Base-by-base conservation (phyloP, 768 basidiomycete species). In the Leucocoprinus birnbaumii region DNA sequence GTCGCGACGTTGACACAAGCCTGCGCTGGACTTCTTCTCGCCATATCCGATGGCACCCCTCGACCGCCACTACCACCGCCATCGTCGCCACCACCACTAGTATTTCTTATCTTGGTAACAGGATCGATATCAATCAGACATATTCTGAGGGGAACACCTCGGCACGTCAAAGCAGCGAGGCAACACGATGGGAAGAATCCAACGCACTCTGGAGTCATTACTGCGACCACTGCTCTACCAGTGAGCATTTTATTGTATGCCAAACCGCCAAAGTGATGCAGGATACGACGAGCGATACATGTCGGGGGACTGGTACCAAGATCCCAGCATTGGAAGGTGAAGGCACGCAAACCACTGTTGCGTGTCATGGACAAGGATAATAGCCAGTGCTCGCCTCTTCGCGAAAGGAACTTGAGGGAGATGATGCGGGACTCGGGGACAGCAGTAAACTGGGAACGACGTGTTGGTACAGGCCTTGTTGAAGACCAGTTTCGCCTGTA, bases 321-420 rank as follows among this genome's bases (percentile, higher is more conserved):
- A 58, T 86, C 80, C 86, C 86, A 87, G 59, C 83, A 83, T 37
- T 82, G 80, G 24, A 86, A 53, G 21, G 66, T 66, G 25, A 72
- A 76, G 11, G 58, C 45, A 16, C 67, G 64, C 0, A 63, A 61
- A 1, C 53, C 54, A 56, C 61, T 59, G 59, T 69, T 31, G 34
- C 26, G 48, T 24, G 37, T 54, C 53, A 66, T 55, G 8, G 64
- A 70, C 26, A 83, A 64, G 0, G 80, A 80, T 21, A 87, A 61
- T 6, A 87, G 62, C 67, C 75, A 80, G 5, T 73, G 70, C 31
- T 67, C 67, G 3, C 66, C 69, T n/a, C 68, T 59, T 0, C 68
- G 72, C 0, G 79, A 78, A 0, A 85, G 58, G 59, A 85, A 80
- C 41, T 77, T 66, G 16, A 84, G 64, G 18, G 73, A 73, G 2